A percentile compares a stretch with the other conserved stretches of the same genome.
Conservation (phyloP, 2,329 filamentous ascomycete genomes). For the Aureobasidium vineae region DNA sequence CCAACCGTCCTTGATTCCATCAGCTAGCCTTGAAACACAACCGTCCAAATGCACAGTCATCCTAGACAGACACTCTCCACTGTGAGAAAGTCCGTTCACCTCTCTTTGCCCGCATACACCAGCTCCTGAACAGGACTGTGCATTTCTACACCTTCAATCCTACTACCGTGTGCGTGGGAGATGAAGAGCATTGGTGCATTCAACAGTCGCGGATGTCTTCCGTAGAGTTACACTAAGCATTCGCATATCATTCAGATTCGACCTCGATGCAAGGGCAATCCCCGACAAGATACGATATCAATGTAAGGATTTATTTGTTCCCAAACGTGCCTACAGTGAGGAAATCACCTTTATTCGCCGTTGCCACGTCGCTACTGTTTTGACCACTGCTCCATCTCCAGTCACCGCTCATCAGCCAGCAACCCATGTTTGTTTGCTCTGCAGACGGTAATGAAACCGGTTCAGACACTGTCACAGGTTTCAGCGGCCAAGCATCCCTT, state of each 20-base stretch:
- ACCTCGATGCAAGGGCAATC: slow-evolving; percentile 7
- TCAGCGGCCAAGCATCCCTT: slow-evolving; percentile 3
- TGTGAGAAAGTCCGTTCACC: neutral
- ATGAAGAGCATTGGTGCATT: neutral
- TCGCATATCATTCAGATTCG: slow-evolving; percentile 2
- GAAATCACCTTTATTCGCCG: slow-evolving; percentile 13
- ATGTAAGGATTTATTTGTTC: slow-evolving; percentile 9
- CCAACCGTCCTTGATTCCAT: neutral
- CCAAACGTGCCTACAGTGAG: slow-evolving; percentile 1
- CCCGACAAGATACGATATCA: neutral
- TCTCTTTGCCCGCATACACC: neutral
- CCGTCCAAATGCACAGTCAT: neutral
- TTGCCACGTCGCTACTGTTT: slow-evolving; percentile 23
- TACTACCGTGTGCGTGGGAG: neutral
- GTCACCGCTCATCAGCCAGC: neutral
- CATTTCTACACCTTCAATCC: neutral
- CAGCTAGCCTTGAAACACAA: neutral
- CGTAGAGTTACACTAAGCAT: neutral
- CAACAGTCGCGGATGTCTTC: slow-evolving; percentile 15
- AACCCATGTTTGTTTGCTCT: slow-evolving; percentile 16
- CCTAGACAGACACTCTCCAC: neutral
- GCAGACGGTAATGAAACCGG: slow-evolving; percentile 22
- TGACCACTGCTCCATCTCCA: slow-evolving; percentile 6
- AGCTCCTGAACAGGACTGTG: neutral
- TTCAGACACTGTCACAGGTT: slow-evolving; percentile 2